A percentile compares a stretch with the other conserved stretches of the same genome.
Evolutionary conservation across 805 yeast genomes (phyloP).

Genomic region (Saccharomycopsis guyanensis): DNA sequence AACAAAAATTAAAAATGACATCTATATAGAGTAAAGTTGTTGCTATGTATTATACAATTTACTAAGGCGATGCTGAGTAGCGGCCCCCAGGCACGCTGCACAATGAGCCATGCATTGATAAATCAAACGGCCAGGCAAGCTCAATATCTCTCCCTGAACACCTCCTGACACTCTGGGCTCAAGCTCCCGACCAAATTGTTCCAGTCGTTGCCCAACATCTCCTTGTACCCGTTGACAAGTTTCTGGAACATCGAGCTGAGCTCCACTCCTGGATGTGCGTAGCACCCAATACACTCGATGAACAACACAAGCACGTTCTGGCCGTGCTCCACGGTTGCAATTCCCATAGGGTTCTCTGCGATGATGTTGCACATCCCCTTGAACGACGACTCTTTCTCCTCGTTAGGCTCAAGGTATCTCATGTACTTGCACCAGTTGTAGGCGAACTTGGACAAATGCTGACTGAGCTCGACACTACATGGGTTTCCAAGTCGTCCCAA

Average conservation of each 20-base stretch:
- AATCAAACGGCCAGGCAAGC: no score
- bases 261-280: slow-evolving; percentile 41
- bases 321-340: slow-evolving; percentile 36
- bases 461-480: slow-evolving; percentile 50
- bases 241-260: slow-evolving; percentile 38
- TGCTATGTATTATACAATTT: no score
- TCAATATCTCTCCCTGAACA: slow-evolving; percentile 5
- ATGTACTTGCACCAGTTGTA: slow-evolving; percentile 66
- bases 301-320: slow-evolving; percentile 44
- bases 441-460: slow-evolving; percentile 50
- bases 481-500: slow-evolving; percentile 76
- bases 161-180: slow-evolving; percentile 22
- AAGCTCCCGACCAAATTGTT: slow-evolving; percentile 20
- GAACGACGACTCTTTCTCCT: slow-evolving; percentile 83
- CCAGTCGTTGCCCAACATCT: slow-evolving; percentile 38
- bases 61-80: no score
- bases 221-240: slow-evolving; percentile 38
- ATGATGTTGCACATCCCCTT: slow-evolving; percentile 74
- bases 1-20: no score
- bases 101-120: no score
- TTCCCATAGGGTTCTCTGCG: slow-evolving; percentile 56
- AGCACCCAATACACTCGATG: slow-evolving; percentile 51
- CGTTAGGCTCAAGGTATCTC: slow-evolving; percentile 62
- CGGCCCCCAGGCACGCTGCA: no score
- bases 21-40: no score